These are phyloP conservation scores for Citrus inodora DNA, from an alignment of 345 rosid species.

Conservation along the genomic window DNA sequence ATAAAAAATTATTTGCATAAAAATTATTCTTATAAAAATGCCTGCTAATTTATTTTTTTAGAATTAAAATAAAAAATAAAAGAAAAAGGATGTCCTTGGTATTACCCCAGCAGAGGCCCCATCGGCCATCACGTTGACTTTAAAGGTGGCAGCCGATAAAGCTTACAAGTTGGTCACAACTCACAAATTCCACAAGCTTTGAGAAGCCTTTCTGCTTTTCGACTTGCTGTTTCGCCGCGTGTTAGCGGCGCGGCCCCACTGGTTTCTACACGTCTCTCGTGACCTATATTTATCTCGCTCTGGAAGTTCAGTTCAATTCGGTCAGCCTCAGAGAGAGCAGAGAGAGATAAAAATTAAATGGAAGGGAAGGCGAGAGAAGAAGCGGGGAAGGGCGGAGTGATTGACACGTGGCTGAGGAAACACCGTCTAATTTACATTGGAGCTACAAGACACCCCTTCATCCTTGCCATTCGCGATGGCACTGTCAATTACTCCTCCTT, in stretches of 20 bases:
- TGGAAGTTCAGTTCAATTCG: not conserved
- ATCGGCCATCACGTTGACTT: not conserved
- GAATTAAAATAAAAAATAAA: too few species aligned
- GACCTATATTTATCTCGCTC: not conserved
- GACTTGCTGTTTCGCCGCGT: not conserved
- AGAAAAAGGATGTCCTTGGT: too few species aligned
- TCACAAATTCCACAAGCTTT: not conserved
- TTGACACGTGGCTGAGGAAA: slow-evolving; percentile 64
- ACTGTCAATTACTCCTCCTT: slow-evolving; percentile 54
- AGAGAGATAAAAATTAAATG: not conserved
- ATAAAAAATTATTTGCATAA: too few species aligned
- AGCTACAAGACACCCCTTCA: slow-evolving; percentile 71
- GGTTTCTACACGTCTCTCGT: not conserved
- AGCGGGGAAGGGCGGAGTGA: slow-evolving; percentile 31
- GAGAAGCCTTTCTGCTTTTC: not conserved
- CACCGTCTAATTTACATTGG: slow-evolving; percentile 48
- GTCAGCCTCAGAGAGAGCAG: not conserved
- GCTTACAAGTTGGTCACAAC: not conserved
- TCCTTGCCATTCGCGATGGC: slow-evolving; percentile 73
- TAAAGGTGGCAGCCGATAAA: not conserved
- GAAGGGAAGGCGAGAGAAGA: slow-evolving; percentile 23
- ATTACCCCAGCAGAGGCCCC: not conserved
- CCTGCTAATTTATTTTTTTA: too few species aligned
- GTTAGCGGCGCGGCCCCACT: not conserved
- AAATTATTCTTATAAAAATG: too few species aligned